Base-by-base conservation (phyloP, 192 early-diverging fungal genomes). In the Endogone sp. region DNA sequence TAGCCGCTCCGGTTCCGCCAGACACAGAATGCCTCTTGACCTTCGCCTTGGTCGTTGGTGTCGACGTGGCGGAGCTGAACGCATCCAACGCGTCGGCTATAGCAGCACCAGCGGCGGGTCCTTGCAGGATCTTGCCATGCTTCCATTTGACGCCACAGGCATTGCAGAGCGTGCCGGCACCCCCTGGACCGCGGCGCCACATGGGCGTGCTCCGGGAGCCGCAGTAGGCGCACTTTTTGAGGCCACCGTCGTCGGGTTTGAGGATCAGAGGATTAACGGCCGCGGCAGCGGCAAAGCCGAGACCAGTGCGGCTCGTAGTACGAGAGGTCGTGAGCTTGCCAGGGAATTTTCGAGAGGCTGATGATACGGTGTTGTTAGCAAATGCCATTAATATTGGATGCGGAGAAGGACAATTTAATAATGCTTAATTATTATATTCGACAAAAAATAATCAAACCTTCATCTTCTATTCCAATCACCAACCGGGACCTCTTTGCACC, bases 101-200 rank as follows among this genome's bases (percentile, higher is more conserved):
- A n/a, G n/a, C n/a, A n/a, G n/a, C n/a, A n/a, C n/a, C n/a, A n/a
- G n/a, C n/a, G n/a, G n/a, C n/a, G 37, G 63, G n/a, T 37, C 74
- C 80, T 54, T 74, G 65, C 54, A 90, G 59, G 28, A 92, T 90
- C 65, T 92, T 93, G 60, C 92, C 92, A 61, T 89, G 82, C 62
- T 90, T 91, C 91, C 91, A 93, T 66, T 91, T 91, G 11, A 93
- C 91, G 10, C 91, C 91, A 65, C 91, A 93, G 1, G 90, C 90
- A 71, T 93, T 93, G 65, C 91, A 93, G 3, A 93, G 77, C 1
- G 91, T 93, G 3, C 86, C 84, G 8, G 86, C 79, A 3, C 91
- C 91, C 22, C 82, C 72, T 0, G 91, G 91, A 2, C 91, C 91
- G 29, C 91, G 83, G 25, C 91, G 82, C 91, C 91, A 92, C 79